phyloP scores from a whole-genome alignment of 148 eudicot species.

The Chenopodium formosanum region DNA sequence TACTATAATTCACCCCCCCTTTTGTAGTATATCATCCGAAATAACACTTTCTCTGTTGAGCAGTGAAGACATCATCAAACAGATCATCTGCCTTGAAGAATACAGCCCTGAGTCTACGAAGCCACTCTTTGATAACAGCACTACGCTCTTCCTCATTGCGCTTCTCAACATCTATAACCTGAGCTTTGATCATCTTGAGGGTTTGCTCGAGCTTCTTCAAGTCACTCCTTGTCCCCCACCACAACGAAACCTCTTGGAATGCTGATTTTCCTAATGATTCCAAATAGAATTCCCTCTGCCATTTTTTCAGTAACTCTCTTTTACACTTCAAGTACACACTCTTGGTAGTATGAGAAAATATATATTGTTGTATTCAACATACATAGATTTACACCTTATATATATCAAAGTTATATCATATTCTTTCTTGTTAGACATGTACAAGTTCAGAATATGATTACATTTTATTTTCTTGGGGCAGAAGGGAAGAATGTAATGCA shows the following conservation, averaged over 20 bases:
- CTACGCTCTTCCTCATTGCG: not conserved
- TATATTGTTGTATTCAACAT: no score
- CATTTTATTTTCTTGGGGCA: no score
- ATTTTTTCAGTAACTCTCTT: not conserved
- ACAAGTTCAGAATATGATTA: no score
- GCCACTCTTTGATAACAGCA: not conserved
- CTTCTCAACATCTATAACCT: constrained; percentile 7
- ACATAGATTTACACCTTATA: no score
- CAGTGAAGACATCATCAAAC: constrained; percentile 1
- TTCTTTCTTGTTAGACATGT: no score
- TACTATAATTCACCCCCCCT: no score
- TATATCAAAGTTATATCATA: no score
- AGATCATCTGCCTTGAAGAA: constrained; percentile 1
- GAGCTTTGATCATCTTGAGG: constrained; percentile 3
- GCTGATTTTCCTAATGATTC: not conserved
- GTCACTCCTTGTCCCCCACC: not conserved
- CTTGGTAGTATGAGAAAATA: not conserved
- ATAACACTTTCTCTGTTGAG: not conserved
- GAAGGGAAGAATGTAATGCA: no score
- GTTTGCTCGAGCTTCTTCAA: constrained; percentile 9
- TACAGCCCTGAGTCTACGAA: not conserved
- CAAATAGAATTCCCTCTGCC: not conserved
- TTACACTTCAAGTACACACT: not conserved
- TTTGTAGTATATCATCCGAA: no score
- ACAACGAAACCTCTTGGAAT: not conserved